Conservation (phyloP, 805 yeast species). For the Vanderwaltozyma polyspora region DNA sequence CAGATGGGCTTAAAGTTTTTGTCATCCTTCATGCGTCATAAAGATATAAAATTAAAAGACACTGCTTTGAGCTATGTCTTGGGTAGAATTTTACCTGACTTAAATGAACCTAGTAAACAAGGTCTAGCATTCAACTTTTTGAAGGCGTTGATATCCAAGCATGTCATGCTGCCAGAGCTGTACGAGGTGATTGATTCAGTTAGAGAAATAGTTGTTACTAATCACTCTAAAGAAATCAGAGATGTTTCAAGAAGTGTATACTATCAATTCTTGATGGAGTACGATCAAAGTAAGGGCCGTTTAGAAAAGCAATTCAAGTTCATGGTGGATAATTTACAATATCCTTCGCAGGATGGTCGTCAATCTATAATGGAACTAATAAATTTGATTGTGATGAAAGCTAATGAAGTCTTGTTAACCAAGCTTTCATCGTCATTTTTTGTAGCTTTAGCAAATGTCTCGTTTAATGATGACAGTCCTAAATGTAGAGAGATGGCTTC, state of each 20-base stretch:
- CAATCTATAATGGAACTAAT: constrained; percentile 84
- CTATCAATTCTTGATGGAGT: constrained; percentile 81
- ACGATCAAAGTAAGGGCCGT: constrained; percentile 83
- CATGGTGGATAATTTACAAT: constrained; percentile 67
- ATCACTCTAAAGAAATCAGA: constrained; percentile 71
- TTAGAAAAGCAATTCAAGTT: constrained; percentile 73
- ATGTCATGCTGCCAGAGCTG: constrained; percentile 71
- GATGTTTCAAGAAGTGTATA: constrained; percentile 76
- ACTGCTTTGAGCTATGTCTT: constrained; percentile 64
- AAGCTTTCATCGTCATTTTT: constrained; percentile 68
- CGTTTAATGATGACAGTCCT: constrained; percentile 65
- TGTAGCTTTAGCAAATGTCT: constrained; percentile 66
- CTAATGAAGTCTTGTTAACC: constrained; percentile 45
- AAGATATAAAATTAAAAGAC: constrained; percentile 55
- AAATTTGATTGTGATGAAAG: constrained; percentile 55
- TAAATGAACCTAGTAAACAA: constrained; percentile 82
- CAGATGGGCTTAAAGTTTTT: constrained; percentile 70
- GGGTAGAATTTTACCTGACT: constrained; percentile 66
- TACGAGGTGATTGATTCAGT: constrained; percentile 81
- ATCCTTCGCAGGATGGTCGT: constrained; percentile 79
- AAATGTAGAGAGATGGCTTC: constrained; percentile 80
- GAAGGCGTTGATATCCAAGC: constrained; percentile 64
- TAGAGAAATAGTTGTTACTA: constrained; percentile 78
- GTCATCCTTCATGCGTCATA: constrained; percentile 60
- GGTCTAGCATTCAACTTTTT: constrained; percentile 79